Conservation (phyloP, 148 eudicot genomes). For the Selenicereus undatus region DNA sequence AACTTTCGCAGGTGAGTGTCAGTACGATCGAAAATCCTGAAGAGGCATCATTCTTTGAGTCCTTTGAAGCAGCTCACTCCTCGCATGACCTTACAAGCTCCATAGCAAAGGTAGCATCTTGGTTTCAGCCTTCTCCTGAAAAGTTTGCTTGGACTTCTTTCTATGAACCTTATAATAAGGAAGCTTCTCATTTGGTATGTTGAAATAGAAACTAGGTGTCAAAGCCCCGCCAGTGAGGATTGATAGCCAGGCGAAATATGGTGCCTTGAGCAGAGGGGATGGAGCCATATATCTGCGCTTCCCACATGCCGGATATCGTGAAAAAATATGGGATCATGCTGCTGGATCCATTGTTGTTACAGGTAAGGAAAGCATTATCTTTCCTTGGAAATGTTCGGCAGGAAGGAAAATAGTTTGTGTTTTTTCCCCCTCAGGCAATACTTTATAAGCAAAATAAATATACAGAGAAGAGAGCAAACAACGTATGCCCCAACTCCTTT, state of each 20-base stretch:
- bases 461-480: no score
- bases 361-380: constrained; percentile 36
- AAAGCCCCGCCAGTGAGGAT: constrained; percentile 98
- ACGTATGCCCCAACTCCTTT: no score
- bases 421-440: not conserved
- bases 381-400: not conserved
- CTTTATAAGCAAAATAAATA: no score
- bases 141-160: not conserved
- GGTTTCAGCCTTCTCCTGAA: not conserved
- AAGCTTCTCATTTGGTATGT: constrained; percentile 6
- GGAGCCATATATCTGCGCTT: constrained; percentile 95
- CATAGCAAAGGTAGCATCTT: constrained; percentile 58
- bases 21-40: constrained; percentile 70
- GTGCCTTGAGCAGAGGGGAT: constrained; percentile 95
- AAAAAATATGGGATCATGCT: constrained; percentile 99
- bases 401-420: not conserved
- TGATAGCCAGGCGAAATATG: constrained; percentile 97
- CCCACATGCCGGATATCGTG: constrained; percentile 89
- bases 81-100: constrained; percentile 70
- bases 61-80: constrained; percentile 93
- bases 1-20: constrained; percentile 58
- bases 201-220: constrained; percentile 81
- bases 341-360: constrained; percentile 90
- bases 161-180: not conserved
- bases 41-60: constrained; percentile 95